Evolutionary conservation across 495 filamentous ascomycete species (phyloP).

Genomic region (Cudoniella acicularis): DNA sequence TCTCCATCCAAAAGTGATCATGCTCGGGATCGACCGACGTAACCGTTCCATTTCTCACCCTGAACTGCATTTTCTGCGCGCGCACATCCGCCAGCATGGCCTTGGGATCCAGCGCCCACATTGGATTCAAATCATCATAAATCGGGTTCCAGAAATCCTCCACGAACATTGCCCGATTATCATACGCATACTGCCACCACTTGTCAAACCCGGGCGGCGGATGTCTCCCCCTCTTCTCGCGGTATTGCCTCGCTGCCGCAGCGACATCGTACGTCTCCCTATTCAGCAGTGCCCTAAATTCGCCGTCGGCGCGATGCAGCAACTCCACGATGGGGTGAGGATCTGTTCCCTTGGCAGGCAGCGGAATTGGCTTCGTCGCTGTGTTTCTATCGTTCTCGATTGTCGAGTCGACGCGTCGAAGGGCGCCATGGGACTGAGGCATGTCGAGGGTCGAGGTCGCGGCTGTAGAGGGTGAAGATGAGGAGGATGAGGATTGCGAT

Average conservation of each 20-base stretch:
- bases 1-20: slow-evolving; percentile 57
- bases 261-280: slow-evolving; percentile 44
- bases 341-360: background rate
- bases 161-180: slow-evolving; percentile 53
- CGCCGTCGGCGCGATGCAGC: slow-evolving; percentile 35
- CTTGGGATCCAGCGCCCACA: slow-evolving; percentile 59
- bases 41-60: slow-evolving; percentile 52
- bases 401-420: background rate
- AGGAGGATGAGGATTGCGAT: background rate
- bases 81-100: slow-evolving; percentile 47
- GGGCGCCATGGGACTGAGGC: background rate
- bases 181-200: slow-evolving; percentile 62
- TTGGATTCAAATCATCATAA: slow-evolving; percentile 63
- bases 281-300: slow-evolving; percentile 32
- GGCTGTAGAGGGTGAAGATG: background rate
- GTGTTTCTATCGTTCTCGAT: background rate
- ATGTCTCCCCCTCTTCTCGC: slow-evolving; percentile 58
- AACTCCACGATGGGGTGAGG: slow-evolving; percentile 42
- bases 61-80: slow-evolving; percentile 50
- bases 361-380: background rate
- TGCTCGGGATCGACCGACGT: slow-evolving; percentile 44
- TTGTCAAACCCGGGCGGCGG: slow-evolving; percentile 66
- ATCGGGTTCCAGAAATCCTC: slow-evolving; percentile 71
- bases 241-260: slow-evolving; percentile 56
- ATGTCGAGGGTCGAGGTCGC: background rate